Base-by-base conservation (phyloP, 306 rosid genomes). In the Gillenia trifoliata region DNA sequence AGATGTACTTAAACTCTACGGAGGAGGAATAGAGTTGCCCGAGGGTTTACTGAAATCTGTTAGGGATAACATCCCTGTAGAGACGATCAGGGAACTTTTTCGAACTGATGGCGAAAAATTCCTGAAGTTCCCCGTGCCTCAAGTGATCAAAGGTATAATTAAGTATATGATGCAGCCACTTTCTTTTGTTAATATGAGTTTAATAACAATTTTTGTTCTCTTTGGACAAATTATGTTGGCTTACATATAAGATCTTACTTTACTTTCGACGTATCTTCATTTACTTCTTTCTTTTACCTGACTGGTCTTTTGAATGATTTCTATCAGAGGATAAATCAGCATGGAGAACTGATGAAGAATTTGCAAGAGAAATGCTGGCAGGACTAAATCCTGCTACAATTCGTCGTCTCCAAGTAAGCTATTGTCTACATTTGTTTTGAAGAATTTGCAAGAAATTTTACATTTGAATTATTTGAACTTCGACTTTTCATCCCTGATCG, bases 291-390 rank as follows among this genome's bases (percentile, higher is more conserved):
- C 25, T 13, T 74, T 70, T 3, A 12, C 11, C 26, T 68, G 41
- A 65, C 49, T 31, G 31, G 40, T 36, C 9, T 38, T 19, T 9
- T 28, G 52, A 3, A 30, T 81, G 70, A 17, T 75, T 69, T 70
- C 4, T 69, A 11, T 74, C 16, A 88, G 92, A 80, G 40, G 64
- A 84, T 31, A 64, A 72, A 22, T 75, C 79, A 34, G 90, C 78
- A 30, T 88, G 93, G 93, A 82, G 78, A 83, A 86, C 89, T 29
- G 93, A 88, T 74, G 93, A 81, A 70, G 90, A 89, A 77, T 89
- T 89, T 72, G 86, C 88, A 26, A 78, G 93, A 72, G 90, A 89
- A 70, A 86, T 80, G 88, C 74, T 84, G 33, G 93, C 89, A 16
- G 90, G 93, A 3, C 82, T 86, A 2, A 84, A 88, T 70, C 93